Evolutionary conservation across 306 rosid species (phyloP), one percentile per base, ranked within the genome.

Genomic region (Nissolia schottii): DNA sequence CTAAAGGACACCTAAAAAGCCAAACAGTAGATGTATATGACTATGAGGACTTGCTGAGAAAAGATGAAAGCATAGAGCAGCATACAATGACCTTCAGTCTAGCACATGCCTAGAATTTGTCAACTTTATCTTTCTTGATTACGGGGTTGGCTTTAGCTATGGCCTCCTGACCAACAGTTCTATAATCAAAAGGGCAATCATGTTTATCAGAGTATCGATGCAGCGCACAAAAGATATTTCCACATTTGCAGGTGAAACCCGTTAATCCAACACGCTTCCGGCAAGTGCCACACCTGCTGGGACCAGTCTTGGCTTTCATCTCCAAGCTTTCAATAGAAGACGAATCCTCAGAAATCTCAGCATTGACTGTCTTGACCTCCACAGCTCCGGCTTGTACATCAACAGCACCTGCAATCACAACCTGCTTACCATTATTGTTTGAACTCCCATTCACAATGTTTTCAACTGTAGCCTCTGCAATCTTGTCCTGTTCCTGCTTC

Each of bases 121-220:
- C 96, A 37, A 90, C 86, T 79, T 90, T 90, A 45, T 86, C 92
- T 38, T 92, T 94, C 88, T 85, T 90, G 60, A 88, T 81, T 6
- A 88, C 72, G 31, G 94, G 96, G 67, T 90, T 90, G 83, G 93
- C 91, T 78, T 88, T 88, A 4, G 94, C 93, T 77, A 88, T 88
- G 63, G 87, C 93, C 24, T 83, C 83, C 64, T 73, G 91, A 56
- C 81, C 96, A 64, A 80, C 80, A 57, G 82, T 66, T 55, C 74
- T 76, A 60, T 88, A 86, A 78, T 90, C 94, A 53, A 83, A 88
- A 14, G 86, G 68, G 66, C 94, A 90, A 18, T 77, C 82, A 15
- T 90, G 92, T 79, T 88, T 86, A 58, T 90, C 93, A 3, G 93
- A 84, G 65, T 88, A 90, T 14, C 90, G 93, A 77, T 90, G 96